Evolutionary conservation across 129 eudicot species (phyloP), one percentile per base, ranked within the genome.

Genomic region (sunflower (Helianthus annuus)): DNA sequence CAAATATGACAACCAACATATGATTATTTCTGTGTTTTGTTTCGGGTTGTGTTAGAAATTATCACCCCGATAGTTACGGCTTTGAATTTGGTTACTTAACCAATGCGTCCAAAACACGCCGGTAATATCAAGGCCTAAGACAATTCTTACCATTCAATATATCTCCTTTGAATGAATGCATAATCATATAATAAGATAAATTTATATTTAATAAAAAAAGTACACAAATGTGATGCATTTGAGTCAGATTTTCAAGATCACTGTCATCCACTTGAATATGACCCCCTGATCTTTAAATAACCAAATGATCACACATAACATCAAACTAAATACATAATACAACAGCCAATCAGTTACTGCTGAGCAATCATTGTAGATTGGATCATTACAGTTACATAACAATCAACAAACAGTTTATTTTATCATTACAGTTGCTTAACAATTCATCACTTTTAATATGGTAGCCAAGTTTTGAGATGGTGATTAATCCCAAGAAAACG

Each of bases 401-500:
- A 15, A 42, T 22, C 15, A 13, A 14, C 52, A 55, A 75, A 14
- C 46, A 7, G 61, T 39, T 51, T 71, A 38, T 14, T 52, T 48
- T n/a, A n/a, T n/a, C n/a, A n/a, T n/a, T n/a, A n/a, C n/a, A n/a
- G n/a, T n/a, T n/a, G n/a, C n/a, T 66, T 56, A 10, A 66, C 17
- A 66, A 10, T 14, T 65, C 54, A 14, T 72, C 48, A 24, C 56
- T 71, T 44, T 13, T 32, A 38, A 71, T 44, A 46, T 42, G 14
- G 27, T 12, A 54, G 32, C 14, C 73, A 54, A 16, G 66, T 71
- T 71, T 64, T 64, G 34, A 60, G 78, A 63, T 10, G 15, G 27
- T 46, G 36, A 71, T 75, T 27, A 75, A 11, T 66, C 74, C 70
- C 79, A 79, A 67, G 83, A 59, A 79, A 73, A 79, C 1, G 79